phyloP scores from a whole-genome alignment of 257 asterid genomes.

The Nicotiana knightiana region DNA sequence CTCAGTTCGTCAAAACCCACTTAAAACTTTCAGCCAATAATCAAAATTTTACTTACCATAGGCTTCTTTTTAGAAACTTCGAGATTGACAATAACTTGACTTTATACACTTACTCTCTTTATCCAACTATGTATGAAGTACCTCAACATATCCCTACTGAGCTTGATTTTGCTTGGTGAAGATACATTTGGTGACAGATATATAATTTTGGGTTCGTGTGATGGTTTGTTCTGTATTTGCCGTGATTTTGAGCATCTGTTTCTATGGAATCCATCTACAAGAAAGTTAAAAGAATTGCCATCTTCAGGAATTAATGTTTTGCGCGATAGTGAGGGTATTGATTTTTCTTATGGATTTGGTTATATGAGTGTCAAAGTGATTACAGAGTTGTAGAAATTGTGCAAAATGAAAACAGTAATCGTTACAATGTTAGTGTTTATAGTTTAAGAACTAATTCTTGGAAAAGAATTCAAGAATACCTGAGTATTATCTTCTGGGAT shows the following conservation, averaged over 20 bases:
- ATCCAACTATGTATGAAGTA: slow-evolving; percentile 23
- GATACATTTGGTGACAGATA: neutral
- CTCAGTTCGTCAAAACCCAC: slow-evolving; percentile 30
- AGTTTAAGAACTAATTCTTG: slow-evolving; percentile 21
- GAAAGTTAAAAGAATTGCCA: slow-evolving; percentile 31
- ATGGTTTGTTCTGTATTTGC: slow-evolving; percentile 40
- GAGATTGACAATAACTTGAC: neutral
- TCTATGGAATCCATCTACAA: slow-evolving; percentile 42
- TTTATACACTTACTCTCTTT: slow-evolving; percentile 15
- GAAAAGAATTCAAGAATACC: neutral
- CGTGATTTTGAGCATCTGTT: slow-evolving; percentile 15
- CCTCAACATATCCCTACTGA: slow-evolving; percentile 9
- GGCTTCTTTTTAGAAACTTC: slow-evolving; percentile 4
- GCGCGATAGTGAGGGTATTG: neutral
- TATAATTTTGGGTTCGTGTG: slow-evolving; percentile 38
- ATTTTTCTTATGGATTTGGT: slow-evolving; percentile 34
- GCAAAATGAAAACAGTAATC: neutral
- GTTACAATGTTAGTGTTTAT: slow-evolving; percentile 8
- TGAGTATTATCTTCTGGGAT: neutral
- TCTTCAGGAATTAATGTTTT: slow-evolving; percentile 10
- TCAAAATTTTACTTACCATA: neutral
- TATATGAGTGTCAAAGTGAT: slow-evolving; percentile 33
- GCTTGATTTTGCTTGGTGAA: slow-evolving; percentile 2
- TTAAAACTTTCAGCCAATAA: slow-evolving; percentile 6
- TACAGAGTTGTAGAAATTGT: slow-evolving; percentile 20